Percentiles rank a stretch among this genome's conserved stretches.
phyloP scores from a whole-genome alignment of 495 filamentous ascomycete genomes.

The Viridothelium virens region DNA sequence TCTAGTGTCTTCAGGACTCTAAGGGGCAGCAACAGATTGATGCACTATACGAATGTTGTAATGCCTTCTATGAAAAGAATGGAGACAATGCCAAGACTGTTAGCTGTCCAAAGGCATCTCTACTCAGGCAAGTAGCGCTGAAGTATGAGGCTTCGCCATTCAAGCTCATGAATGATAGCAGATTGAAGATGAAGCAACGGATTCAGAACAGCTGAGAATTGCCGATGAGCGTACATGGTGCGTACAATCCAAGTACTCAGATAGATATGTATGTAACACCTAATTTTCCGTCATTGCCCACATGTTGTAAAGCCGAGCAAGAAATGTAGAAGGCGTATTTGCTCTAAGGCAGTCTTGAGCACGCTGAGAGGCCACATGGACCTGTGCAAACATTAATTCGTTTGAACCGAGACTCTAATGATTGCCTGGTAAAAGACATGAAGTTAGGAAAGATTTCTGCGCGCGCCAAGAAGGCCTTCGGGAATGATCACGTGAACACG shows the following conservation, averaged over 20 bases:
- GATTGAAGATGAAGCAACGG: slow-evolving; percentile 80
- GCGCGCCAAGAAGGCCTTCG: slow-evolving; percentile 17
- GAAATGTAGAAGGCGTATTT: slow-evolving; percentile 56
- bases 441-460: slow-evolving; percentile 41
- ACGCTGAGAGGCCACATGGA: slow-evolving; percentile 77
- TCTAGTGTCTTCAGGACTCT: no score
- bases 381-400: slow-evolving; percentile 90
- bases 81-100: slow-evolving; percentile 69
- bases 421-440: slow-evolving; percentile 73
- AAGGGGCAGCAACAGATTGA: slow-evolving; percentile 52
- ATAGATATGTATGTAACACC: slow-evolving; percentile 29
- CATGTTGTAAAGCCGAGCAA: slow-evolving; percentile 55
- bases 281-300: slow-evolving; percentile 39
- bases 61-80: slow-evolving; percentile 71
- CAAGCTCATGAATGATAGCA: slow-evolving; percentile 14
- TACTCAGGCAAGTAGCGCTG: slow-evolving; percentile 46
- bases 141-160: background rate
- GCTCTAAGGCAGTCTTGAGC: slow-evolving; percentile 98
- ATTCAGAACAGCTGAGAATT: slow-evolving; percentile 38
- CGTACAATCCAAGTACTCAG: slow-evolving; percentile 9
- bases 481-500: background rate
- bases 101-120: slow-evolving; percentile 76
- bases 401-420: slow-evolving; percentile 99
- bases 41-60: slow-evolving; percentile 93
- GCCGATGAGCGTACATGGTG: background rate